These are phyloP conservation scores for Teunomyces pallodes DNA, from an alignment of 805 yeast species.

Conservation along the genomic window DNA sequence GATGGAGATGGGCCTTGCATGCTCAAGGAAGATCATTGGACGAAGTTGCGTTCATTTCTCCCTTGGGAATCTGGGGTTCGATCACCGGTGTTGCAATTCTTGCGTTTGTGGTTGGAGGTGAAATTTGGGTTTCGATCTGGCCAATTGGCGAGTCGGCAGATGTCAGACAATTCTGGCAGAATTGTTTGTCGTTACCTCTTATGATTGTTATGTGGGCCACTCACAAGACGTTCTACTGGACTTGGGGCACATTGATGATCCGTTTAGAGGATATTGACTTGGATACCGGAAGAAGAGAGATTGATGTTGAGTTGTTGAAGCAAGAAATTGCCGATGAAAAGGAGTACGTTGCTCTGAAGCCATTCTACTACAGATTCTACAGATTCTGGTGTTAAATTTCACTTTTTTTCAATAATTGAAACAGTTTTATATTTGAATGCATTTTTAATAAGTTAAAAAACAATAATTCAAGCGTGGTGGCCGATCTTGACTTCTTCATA, in stretches of 20 bases:
- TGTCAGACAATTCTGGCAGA: constrained; percentile 46
- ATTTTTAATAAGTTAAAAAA: neutral
- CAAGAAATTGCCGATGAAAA: constrained; percentile 42
- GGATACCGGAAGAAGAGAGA: constrained; percentile 42
- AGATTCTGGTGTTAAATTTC: constrained; percentile 29
- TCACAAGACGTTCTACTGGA: constrained; percentile 36
- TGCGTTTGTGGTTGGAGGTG: constrained; percentile 32
- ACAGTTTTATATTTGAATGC: neutral
- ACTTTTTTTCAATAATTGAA: neutral
- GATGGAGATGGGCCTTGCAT: constrained; percentile 39
- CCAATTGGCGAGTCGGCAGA: constrained; percentile 30
- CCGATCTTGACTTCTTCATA: constrained; percentile 25
- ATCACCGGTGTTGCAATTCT: constrained; percentile 29
- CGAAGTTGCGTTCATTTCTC: constrained; percentile 34
- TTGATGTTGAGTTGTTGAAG: constrained; percentile 35
- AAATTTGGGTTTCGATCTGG: constrained; percentile 39
- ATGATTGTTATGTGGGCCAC: constrained; percentile 43
- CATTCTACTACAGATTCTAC: constrained; percentile 29
- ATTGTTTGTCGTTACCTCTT: constrained; percentile 41
- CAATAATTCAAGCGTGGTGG: constrained; percentile 15
- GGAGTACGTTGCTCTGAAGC: constrained; percentile 24
- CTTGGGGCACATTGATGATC: constrained; percentile 28
- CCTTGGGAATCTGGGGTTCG: constrained; percentile 38
- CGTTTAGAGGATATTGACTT: constrained; percentile 37
- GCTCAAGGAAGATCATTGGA: constrained; percentile 32